phyloP scores from a whole-genome alignment of 306 rosid genomes.

The Pachyrhizus erosus region DNA sequence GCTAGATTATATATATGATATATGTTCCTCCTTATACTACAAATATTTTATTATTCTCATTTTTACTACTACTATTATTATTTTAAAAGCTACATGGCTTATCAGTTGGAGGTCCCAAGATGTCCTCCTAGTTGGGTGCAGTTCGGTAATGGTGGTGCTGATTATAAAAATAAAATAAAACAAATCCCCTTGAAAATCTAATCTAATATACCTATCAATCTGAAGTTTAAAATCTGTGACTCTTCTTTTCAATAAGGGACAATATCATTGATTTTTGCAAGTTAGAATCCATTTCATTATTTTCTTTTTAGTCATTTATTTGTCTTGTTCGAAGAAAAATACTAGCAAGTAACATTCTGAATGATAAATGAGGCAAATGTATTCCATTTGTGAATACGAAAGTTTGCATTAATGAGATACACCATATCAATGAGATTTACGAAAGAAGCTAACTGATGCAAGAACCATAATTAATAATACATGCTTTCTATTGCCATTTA shows the following conservation, averaged over 20 bases:
- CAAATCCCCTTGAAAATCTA: constrained; percentile 29
- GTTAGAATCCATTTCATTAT: neutral
- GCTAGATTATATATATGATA: constrained; percentile 15
- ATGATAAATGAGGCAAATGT: constrained; percentile 15
- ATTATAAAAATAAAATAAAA: constrained; percentile 37
- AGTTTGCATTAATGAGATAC: constrained; percentile 3
- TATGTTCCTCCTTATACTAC: constrained; percentile 24
- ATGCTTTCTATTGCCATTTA: neutral
- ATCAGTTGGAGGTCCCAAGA: constrained; percentile 38
- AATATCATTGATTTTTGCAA: constrained; percentile 13
- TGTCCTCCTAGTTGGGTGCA: constrained; percentile 44
- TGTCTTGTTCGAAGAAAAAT: constrained; percentile 4
- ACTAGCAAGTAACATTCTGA: neutral
- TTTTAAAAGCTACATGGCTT: constrained; percentile 37
- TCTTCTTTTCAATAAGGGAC: constrained; percentile 7
- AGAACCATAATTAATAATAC: neutral
- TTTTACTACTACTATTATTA: neutral
- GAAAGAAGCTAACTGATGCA: neutral
- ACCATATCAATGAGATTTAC: neutral
- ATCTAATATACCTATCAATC: neutral
- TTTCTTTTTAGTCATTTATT: neutral
- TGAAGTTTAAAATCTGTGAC: neutral
- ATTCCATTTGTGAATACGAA: neutral
- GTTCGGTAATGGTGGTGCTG: constrained; percentile 35
- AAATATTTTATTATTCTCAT: neutral